Evolutionary conservation across 2,329 filamentous ascomycete species (phyloP).

Genomic region (Zarea fungicola): DNA sequence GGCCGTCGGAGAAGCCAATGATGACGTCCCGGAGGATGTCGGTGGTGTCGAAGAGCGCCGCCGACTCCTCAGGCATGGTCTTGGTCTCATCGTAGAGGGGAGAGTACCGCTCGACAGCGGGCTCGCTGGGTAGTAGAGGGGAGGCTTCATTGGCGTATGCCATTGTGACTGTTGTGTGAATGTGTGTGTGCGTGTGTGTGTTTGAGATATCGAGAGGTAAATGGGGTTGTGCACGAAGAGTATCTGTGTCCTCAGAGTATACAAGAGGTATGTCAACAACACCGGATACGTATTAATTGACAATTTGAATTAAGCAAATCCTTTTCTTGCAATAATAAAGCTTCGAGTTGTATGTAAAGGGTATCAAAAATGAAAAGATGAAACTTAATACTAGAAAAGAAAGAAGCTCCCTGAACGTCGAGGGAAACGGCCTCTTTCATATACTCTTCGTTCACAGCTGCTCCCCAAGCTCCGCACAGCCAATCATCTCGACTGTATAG

Average conservation of each 20-base stretch:
- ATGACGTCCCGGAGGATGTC: conserved; percentile 58
- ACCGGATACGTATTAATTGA: too few relatives aligned
- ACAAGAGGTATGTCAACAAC: too few relatives aligned
- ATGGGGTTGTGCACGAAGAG: too few relatives aligned
- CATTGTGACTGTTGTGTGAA: conserved; percentile 21
- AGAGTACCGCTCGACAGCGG: conserved; percentile 23
- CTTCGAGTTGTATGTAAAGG: background rate
- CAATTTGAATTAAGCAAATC: too few relatives aligned
- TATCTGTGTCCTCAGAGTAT: too few relatives aligned
- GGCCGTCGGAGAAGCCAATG: conserved; percentile 71
- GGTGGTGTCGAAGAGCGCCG: conserved; percentile 31
- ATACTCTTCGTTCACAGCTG: conserved; percentile 1
- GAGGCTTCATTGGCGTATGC: conserved; percentile 26
- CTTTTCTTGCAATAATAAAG: too few relatives aligned
- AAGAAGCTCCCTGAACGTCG: background rate
- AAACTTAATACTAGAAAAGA: background rate
- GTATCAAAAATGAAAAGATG: background rate
- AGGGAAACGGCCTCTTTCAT: conserved; percentile 6
- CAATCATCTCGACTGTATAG: conserved; percentile 5
- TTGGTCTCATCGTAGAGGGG: conserved; percentile 20
- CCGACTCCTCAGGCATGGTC: conserved; percentile 17
- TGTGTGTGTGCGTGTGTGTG: background rate
- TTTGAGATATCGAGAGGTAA: background rate
- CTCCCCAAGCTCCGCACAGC: background rate
- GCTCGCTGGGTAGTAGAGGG: conserved; percentile 29